Evolutionary conservation across 1,284 basidiomycete genomes (phyloP).

Genomic region (Trichosporon asahii): DNA sequence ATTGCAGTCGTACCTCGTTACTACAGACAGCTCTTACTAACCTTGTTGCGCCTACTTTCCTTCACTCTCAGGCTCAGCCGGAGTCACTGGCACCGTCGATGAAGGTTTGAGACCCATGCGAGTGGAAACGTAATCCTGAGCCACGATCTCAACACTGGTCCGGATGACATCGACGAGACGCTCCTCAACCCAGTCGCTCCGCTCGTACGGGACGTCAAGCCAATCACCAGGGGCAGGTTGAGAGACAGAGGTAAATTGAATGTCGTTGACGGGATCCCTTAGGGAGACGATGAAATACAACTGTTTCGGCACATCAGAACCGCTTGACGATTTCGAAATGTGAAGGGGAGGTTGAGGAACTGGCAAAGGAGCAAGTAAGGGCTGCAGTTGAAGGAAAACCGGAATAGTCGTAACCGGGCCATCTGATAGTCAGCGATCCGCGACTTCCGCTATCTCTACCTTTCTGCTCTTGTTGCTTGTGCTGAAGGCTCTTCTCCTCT

Average conservation of each 20-base stretch:
- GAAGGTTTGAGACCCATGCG: slow-evolving; percentile 50
- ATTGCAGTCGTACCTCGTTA: neutral
- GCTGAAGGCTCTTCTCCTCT: slow-evolving; percentile 38
- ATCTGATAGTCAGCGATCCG: slow-evolving; percentile 20
- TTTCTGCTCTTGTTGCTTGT: slow-evolving; percentile 21
- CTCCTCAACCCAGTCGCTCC: slow-evolving; percentile 92
- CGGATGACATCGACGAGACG: slow-evolving; percentile 77
- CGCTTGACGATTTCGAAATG: slow-evolving; percentile 17
- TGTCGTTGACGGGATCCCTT: slow-evolving; percentile 72
- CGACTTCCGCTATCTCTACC: neutral
- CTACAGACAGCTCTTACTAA: neutral
- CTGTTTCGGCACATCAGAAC: slow-evolving; percentile 53
- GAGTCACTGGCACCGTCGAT: neutral
- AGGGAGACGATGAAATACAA: slow-evolving; percentile 83
- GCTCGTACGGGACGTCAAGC: slow-evolving; percentile 79
- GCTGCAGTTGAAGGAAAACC: slow-evolving; percentile 90
- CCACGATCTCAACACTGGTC: slow-evolving; percentile 75
- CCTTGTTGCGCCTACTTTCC: neutral
- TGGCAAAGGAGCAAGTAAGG: slow-evolving; percentile 65
- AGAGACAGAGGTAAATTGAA: slow-evolving; percentile 70
- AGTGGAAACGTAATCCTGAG: slow-evolving; percentile 63
- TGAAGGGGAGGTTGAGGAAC: slow-evolving; percentile 47
- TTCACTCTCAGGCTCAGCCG: neutral
- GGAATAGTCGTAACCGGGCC: slow-evolving; percentile 81
- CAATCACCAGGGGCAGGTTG: slow-evolving; percentile 76